Evolutionary conservation across 2,329 filamentous ascomycete species (phyloP), one percentile per base, ranked within the genome.

Genomic region (Ophiostoma fasciatum): DNA sequence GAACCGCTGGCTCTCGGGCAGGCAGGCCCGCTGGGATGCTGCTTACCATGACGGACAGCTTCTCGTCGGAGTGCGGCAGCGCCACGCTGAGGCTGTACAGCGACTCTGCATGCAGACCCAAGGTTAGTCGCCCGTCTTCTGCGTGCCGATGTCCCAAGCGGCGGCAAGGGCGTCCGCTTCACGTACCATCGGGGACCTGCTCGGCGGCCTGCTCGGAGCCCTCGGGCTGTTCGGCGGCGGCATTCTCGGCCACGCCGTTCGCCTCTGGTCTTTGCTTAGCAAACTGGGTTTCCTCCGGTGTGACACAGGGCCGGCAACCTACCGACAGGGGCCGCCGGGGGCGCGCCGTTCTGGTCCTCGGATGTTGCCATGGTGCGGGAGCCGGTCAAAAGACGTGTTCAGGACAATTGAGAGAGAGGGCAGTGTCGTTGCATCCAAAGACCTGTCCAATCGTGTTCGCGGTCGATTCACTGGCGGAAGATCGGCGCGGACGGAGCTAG

Each of bases 11-110:
- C n/a, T n/a, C n/a, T n/a, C n/a, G n/a, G n/a, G n/a, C n/a, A n/a
- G n/a, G 28, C 15, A 17, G 15, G 28, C 9, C 17, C 15, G 15
- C 14, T 3, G 15, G 4, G 28, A 11, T 17, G 28, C 19, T 21
- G 8, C 39, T 60, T 59, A 92, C 85, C 73, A 84, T 87, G 48
- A 94, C 76, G 55, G 87, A 74, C 51, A 92, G 81, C 59, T 82
- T 77, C 49, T 75, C 71, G 11, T 82, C 74, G 48, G 77, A 72
- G 53, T 87, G 79, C 37, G 88, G 88, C 40, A 94, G 72, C 56
- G 80, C 73, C 51, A 96, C 75, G 42, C 75, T 81, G 51, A 94
- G 51, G 41, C 65, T 63, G 48, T 74, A 65, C 35, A 74, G 58
- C 39, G 67, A 67, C 58, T 65, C 49, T 51, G 31, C 9, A 8